Evolutionary conservation across 352 stramenopile genomes (phyloP), one percentile per base, ranked within the genome.

Genomic region (Aphanomyces invadans): DNA sequence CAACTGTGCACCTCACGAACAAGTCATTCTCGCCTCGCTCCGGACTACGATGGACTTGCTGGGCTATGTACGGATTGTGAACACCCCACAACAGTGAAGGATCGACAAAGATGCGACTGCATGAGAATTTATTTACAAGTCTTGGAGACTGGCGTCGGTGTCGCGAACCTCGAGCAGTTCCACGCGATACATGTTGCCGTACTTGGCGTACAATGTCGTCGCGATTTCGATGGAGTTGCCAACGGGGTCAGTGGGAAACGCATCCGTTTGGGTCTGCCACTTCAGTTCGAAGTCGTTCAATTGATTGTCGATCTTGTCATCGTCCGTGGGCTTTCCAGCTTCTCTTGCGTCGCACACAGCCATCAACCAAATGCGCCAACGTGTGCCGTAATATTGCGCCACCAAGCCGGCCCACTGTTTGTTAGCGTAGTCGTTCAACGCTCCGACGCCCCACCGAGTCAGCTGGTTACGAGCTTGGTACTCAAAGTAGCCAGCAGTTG

Each of bases 391-490:
- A 71, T 89, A 91, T 45, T 75, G 63, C 11, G 76, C 75, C 26
- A 89, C 73, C 42, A 91, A 75, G 2, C 83, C 81, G 49, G 78
- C 71, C 83, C 83, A 91, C 64, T 89, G 80, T 69, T 91, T 91
- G 42, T 77, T 76, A 2, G 83, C 83, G 59, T 91, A 91, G 68
- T 91, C 83, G 73, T 91, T 91, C 23, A 74, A 67, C 3, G 60
- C 25, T 21, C 51, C 48, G 70, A 89, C 80, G 12, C 83, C 81
- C 83, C 83, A 91, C 1, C 79, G 78, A 1, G 83, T 91, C 38
- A 91, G 75, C 68, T 89, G 81, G 68, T 89, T 89, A 21, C 83
- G 80, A n/a, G 83, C 83, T 70, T 91, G 78, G 65, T 88, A 91
- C 70, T 91, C 83, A 62, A 83, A 88, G 68, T 91, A 91, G 15